phyloP scores from a whole-genome alignment of 2,329 filamentous ascomycete species.

The Colletotrichum musicola region DNA sequence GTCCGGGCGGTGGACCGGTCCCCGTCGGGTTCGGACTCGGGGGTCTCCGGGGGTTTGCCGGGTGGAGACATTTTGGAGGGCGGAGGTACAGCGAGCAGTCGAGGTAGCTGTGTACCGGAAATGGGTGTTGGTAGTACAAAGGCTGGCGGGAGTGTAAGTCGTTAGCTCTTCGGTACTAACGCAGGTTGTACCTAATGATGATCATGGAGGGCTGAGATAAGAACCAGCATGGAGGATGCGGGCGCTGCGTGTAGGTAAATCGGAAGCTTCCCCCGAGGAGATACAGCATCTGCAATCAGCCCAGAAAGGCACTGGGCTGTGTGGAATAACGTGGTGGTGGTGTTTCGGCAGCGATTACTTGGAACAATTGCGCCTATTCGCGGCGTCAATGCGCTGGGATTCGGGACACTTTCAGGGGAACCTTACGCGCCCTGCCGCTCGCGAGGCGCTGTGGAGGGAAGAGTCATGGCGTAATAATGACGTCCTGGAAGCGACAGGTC shows the following conservation, averaged over 20 bases:
- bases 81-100: neutral
- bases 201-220: neutral
- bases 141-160: neutral
- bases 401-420: too few species aligned
- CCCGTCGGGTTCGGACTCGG: neutral
- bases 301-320: neutral
- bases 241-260: neutral
- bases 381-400: too few species aligned
- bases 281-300: slow-evolving; percentile 4
- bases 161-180: neutral
- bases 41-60: neutral
- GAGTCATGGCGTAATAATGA: slow-evolving; percentile 37
- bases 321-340: too few species aligned
- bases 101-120: neutral
- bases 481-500: slow-evolving; percentile 12
- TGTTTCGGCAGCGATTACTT: too few species aligned
- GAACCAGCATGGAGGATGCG: too few species aligned
- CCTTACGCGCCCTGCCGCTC: too few species aligned
- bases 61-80: slow-evolving; percentile 4
- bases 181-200: neutral
- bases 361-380: too few species aligned
- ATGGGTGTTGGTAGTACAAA: too few species aligned
- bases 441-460: neutral
- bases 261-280: slow-evolving; percentile 7
- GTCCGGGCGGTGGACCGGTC: neutral